These are phyloP conservation scores for Yamadazyma oceani DNA, from an alignment of 1,139 yeast genomes.

Conservation along the genomic window DNA sequence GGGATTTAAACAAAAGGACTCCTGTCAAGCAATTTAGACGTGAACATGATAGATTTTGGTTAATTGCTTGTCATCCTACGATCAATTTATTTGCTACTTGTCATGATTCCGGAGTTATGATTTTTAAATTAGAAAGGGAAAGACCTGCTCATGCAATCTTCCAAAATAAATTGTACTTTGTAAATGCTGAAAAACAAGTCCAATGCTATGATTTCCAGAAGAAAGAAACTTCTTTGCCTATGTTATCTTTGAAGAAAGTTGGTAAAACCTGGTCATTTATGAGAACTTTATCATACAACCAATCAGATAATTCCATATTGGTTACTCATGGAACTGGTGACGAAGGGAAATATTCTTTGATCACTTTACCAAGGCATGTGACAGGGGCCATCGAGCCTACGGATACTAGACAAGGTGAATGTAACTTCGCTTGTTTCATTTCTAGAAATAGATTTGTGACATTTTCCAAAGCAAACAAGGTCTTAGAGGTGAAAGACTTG, in stretches of 20 bases:
- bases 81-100: slow-evolving; percentile 95
- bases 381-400: slow-evolving; percentile 92
- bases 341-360: slow-evolving; percentile 66
- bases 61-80: slow-evolving; percentile 82
- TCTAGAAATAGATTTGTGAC: slow-evolving; percentile 93
- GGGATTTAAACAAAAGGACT: slow-evolving; percentile 94
- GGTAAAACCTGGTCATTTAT: slow-evolving; percentile 88
- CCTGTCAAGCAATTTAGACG: slow-evolving; percentile 94
- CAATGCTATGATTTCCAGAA: slow-evolving; percentile 70
- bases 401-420: slow-evolving; percentile 75
- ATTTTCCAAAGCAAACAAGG: slow-evolving; percentile 61
- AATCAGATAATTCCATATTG: slow-evolving; percentile 83
- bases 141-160: slow-evolving; percentile 84
- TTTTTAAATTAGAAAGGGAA: slow-evolving; percentile 95
- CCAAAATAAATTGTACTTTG: slow-evolving; percentile 70
- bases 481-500: slow-evolving; percentile 80
- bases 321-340: slow-evolving; percentile 76
- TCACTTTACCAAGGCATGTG: slow-evolving; percentile 79
- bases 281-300: slow-evolving; percentile 84
- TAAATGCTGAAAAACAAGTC: slow-evolving; percentile 84
- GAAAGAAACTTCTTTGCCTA: slow-evolving; percentile 68
- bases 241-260: slow-evolving; percentile 78
- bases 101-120: slow-evolving; percentile 97
- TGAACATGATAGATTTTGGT: slow-evolving; percentile 94
- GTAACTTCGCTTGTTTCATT: slow-evolving; percentile 83